Evolutionary conservation across 2,329 filamentous ascomycete species (phyloP).

Genomic region (Aspergillus ruber): DNA sequence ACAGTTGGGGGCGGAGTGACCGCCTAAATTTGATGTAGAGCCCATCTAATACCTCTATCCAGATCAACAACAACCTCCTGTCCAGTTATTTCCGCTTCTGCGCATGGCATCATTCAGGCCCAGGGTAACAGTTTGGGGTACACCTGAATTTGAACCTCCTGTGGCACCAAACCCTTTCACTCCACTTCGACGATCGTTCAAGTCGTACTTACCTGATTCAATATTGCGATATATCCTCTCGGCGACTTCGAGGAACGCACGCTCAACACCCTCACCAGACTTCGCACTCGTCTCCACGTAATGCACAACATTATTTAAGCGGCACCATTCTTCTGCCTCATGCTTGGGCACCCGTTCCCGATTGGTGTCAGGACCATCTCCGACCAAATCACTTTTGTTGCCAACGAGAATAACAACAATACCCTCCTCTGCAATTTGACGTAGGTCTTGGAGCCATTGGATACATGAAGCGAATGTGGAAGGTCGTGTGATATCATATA

Average conservation of each 20-base stretch:
- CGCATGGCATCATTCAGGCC: constrained; percentile 44
- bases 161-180: constrained; percentile 62
- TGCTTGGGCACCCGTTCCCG: constrained; percentile 71
- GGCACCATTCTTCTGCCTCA: constrained; percentile 88
- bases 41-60: background rate
- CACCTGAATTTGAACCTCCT: constrained; percentile 26
- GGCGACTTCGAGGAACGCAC: constrained; percentile 86
- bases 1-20: no score
- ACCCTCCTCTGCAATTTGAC: constrained; percentile 90
- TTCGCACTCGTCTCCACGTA: constrained; percentile 97
- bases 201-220: constrained; percentile 86
- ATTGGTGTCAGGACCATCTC: constrained; percentile 32
- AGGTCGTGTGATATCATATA: constrained; percentile 87
- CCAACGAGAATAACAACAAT: constrained; percentile 93
- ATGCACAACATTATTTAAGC: constrained; percentile 74
- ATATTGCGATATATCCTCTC: constrained; percentile 97
- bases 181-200: constrained; percentile 86
- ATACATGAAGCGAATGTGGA: constrained; percentile 83
- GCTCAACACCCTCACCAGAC: constrained; percentile 87
- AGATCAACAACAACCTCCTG: constrained; percentile 32
- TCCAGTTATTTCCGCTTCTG: constrained; percentile 31
- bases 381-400: constrained; percentile 83
- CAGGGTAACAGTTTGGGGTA: constrained; percentile 38
- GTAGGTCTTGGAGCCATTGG: constrained; percentile 87
- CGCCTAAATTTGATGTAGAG: no score